Percentiles rank a stretch among this genome's conserved stretches.
phyloP scores from a whole-genome alignment of 1,139 yeast genomes.

The Debaryomyces psychrophilus region DNA sequence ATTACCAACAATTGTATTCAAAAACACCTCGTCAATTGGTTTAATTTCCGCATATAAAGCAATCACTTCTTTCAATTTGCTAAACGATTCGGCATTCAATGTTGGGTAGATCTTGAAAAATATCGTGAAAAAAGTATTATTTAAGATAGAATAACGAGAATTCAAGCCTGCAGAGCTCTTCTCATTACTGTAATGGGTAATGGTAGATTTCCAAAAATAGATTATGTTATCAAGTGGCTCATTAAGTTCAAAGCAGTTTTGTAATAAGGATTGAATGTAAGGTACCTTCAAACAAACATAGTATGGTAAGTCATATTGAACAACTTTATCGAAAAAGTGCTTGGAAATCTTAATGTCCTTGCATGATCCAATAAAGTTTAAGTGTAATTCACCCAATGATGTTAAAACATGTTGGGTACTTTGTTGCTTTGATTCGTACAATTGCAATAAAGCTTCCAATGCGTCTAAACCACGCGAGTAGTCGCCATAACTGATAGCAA shows the following conservation, averaged over 20 bases:
- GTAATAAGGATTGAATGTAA: conserved; percentile 66
- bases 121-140: conserved; percentile 67
- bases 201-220: conserved; percentile 66
- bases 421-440: conserved; percentile 26
- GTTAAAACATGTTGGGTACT: conserved; percentile 23
- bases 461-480: conserved; percentile 44
- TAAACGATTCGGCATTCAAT: conserved; percentile 59
- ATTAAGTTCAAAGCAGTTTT: conserved; percentile 61
- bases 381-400: conserved; percentile 61
- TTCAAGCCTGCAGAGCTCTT: conserved; percentile 34
- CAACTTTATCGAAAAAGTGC: conserved; percentile 73
- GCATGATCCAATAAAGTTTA: conserved; percentile 80
- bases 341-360: conserved; percentile 73
- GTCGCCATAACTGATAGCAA: conserved; percentile 44
- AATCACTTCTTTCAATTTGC: conserved; percentile 60
- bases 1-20: conserved; percentile 75
- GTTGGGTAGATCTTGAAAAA: conserved; percentile 65
- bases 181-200: conserved; percentile 54
- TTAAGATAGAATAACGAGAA: conserved; percentile 68
- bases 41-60: conserved; percentile 58
- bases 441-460: conserved; percentile 40
- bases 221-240: conserved; percentile 61
- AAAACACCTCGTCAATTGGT: conserved; percentile 71
- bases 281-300: conserved; percentile 74
- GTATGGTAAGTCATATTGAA: conserved; percentile 71